Conservation (phyloP, 2,329 filamentous ascomycete genomes). For the Samsoniella hepiali region DNA sequence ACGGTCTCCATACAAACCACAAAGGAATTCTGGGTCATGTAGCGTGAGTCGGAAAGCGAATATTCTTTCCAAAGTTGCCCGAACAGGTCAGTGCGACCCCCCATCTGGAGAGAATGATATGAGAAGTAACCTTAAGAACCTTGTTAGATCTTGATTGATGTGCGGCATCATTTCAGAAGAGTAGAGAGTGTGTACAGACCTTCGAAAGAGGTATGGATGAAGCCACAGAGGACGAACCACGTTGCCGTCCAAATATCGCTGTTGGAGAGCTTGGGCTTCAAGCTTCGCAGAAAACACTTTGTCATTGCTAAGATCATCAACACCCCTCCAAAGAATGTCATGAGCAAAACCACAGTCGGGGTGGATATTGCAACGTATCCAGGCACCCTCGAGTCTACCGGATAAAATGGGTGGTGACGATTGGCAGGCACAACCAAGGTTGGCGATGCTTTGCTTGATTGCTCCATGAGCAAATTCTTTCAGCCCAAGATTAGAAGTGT, state of each 20-base stretch:
- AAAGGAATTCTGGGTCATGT: constrained; percentile 43
- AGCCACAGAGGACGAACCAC: constrained; percentile 69
- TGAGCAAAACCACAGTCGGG: neutral
- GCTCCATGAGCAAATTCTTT: neutral
- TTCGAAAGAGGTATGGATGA: constrained; percentile 33
- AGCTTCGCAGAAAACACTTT: constrained; percentile 44
- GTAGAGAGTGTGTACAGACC: constrained; percentile 18
- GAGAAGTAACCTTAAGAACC: constrained; percentile 40
- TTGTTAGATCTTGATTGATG: neutral
- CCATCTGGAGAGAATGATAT: constrained; percentile 34
- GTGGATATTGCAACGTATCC: neutral
- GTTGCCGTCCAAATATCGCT: constrained; percentile 58
- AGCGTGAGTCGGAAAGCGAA: constrained; percentile 46
- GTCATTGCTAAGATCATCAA: neutral
- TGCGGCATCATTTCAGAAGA: neutral
- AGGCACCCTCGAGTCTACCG: neutral
- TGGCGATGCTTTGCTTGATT: neutral
- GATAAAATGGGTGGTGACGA: neutral
- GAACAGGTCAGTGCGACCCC: constrained; percentile 33
- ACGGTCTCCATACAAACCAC: constrained; percentile 46
- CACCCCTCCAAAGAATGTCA: neutral
- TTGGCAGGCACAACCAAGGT: neutral
- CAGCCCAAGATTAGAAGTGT: no score
- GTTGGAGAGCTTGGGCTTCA: constrained; percentile 49
- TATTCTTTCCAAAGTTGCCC: constrained; percentile 50